Percentiles rank a stretch among this genome's conserved stretches.
Conservation (phyloP, 2,329 filamentous ascomycete species). For the Alternaria hordeiaustralica region DNA sequence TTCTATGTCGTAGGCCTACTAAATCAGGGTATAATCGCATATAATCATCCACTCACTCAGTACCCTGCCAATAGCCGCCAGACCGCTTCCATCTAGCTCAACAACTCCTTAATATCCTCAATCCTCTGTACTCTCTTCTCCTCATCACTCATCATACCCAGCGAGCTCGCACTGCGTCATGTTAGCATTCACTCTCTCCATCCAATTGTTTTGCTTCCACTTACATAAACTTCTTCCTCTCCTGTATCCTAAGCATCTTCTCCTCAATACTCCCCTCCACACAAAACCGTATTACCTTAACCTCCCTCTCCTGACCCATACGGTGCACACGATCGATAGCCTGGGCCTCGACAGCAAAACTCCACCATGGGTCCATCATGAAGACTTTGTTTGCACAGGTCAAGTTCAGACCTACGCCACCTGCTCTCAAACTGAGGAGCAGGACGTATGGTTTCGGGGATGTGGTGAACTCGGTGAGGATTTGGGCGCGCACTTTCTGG, state of each 20-base stretch:
- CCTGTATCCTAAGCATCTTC: conserved; percentile 91
- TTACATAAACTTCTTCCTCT: conserved; percentile 94
- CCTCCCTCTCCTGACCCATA: conserved; percentile 90
- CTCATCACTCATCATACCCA: conserved; percentile 94
- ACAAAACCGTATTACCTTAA: conserved; percentile 86
- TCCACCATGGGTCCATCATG: conserved; percentile 99
- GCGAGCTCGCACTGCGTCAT: conserved; percentile 75
- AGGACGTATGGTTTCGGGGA: conserved; percentile 71
- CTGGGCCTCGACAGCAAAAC: conserved; percentile 93
- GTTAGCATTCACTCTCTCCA: conserved; percentile 34
- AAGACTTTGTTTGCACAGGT: conserved; percentile 89
- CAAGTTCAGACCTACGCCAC: conserved; percentile 91
- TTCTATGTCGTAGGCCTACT: background rate
- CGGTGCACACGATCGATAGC: conserved; percentile 97
- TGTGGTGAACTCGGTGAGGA: conserved; percentile 73
- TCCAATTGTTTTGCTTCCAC: too few species aligned
- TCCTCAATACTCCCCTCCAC: conserved; percentile 92
- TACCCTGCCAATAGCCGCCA: background rate
- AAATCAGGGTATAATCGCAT: background rate
- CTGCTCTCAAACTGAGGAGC: conserved; percentile 83
- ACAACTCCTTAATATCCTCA: conserved; percentile 90
- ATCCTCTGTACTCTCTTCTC: conserved; percentile 89
- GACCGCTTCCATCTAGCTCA: conserved; percentile 59
- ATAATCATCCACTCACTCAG: background rate
- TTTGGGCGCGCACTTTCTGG: conserved; percentile 81